Evolutionary conservation across 2,329 filamentous ascomycete species (phyloP).

Genomic region (Alternaria sp.): DNA sequence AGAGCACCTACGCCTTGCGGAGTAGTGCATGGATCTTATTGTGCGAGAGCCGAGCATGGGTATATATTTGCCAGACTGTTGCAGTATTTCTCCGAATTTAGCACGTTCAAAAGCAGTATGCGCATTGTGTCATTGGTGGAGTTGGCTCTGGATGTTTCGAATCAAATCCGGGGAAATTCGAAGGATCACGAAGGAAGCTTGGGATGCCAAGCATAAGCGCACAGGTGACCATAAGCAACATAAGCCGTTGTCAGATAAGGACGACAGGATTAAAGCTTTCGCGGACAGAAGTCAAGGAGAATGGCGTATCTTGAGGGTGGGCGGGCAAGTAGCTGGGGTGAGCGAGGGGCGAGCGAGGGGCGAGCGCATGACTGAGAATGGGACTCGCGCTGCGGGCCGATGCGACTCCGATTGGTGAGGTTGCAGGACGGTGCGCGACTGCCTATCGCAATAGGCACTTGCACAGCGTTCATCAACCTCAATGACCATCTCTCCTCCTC

Average conservation of each 20-base stretch:
- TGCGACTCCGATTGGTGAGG: neutral
- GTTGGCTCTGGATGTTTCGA: constrained; percentile 2
- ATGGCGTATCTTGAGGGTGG: neutral
- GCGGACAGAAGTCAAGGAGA: neutral
- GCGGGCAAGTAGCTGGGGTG: neutral
- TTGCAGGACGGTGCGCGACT: neutral
- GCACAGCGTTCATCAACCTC: neutral
- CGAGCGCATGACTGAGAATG: neutral
- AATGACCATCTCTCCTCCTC: neutral
- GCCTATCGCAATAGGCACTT: too few species aligned
- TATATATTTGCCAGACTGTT: neutral
- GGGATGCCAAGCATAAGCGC: neutral
- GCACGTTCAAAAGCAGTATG: neutral
- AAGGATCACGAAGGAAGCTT: constrained; percentile 1
- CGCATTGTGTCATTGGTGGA: neutral
- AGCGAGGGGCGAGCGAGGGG: neutral
- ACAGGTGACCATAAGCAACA: neutral
- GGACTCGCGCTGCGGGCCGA: neutral
- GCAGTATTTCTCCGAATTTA: constrained; percentile 1
- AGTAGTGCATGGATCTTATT: neutral
- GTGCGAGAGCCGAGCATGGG: neutral
- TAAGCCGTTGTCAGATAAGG: neutral
- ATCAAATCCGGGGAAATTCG: constrained; percentile 2
- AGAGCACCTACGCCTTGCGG: constrained; percentile 6
- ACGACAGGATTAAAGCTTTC: neutral